Base-by-base conservation (phyloP, 176 grass and related monocot species). In the Raddia guianensis region DNA sequence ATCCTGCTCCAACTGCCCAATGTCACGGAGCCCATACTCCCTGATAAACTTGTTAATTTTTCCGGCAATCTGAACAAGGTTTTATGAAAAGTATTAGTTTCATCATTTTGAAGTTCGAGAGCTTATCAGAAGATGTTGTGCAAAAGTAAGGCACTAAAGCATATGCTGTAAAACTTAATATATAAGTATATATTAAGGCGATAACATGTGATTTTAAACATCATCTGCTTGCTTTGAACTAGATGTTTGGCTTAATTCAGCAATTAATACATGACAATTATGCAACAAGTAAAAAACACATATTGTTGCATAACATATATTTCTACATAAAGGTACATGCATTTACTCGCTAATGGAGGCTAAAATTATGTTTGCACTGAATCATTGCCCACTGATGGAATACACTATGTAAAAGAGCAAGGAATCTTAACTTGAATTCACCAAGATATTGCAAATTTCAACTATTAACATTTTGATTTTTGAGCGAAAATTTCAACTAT, bases 1-100 rank as follows among this genome's bases (percentile, higher is more conserved):
- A 82, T 95, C 92, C 86, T 98, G 96, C 89, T 98, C 96, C 56
- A 98, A 48, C 47, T 95, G 90, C 49, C 96, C 96, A 55, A 98
- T 76, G 55, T 93, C 90, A 66, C 90, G 90, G 18, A 98, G 88
- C 49, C 86, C 86, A 0, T 79, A 89, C 43, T 98, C 92, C 79
- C 86, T 90, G 44, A 95, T 92, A 65, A 87, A 83, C 55, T 48
- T 92, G 61, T 95, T 95, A 45, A 98, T 86, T 89, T 95, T 98
- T 76, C 86, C 92, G 69, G 96, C 96, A 95, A 98, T 98, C 92
- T 98, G 81, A 68, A 81, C n/a, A 77, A 81, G 49, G 77, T 27
- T 40, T 49, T 73, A 77, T 56, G 0, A 18, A 53, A 80, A 64
- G 50, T 43, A 47, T 83, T 40, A 48, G 37, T 8, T 37, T 27